Percentiles rank a stretch among this genome's conserved stretches.
Evolutionary conservation across 2,329 filamentous ascomycete species (phyloP).

Genomic region (Didymellaceae sp.): DNA sequence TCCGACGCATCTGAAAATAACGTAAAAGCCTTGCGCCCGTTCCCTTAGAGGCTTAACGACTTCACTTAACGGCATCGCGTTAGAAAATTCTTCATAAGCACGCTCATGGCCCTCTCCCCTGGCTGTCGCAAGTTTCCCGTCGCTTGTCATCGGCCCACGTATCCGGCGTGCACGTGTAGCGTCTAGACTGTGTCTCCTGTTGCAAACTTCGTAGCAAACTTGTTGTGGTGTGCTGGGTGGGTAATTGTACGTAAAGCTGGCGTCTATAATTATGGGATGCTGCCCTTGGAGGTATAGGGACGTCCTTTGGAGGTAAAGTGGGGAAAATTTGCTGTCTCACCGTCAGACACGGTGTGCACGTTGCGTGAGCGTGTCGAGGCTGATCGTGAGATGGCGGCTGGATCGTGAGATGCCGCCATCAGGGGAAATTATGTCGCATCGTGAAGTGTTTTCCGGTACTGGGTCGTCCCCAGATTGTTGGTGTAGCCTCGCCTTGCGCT

Average conservation of each 20-base stretch:
- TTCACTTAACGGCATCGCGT: constrained; percentile 22
- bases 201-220: constrained; percentile 6
- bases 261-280: constrained; percentile 6
- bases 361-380: constrained; percentile 9
- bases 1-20: constrained; percentile 11
- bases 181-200: constrained; percentile 9
- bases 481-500: constrained; percentile 1
- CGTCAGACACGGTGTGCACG: constrained; percentile 3
- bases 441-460: constrained; percentile 16
- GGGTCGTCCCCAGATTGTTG: constrained; percentile 10
- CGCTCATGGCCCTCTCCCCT: constrained; percentile 1
- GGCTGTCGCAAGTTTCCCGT: constrained; percentile 17
- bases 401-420: constrained; percentile 11
- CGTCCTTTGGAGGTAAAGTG: constrained; percentile 17
- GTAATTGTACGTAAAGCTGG: constrained; percentile 15
- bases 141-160: constrained; percentile 4
- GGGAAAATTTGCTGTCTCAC: constrained; percentile 18
- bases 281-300: constrained; percentile 20
- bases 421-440: constrained; percentile 5
- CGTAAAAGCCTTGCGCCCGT: constrained; percentile 12
- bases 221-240: constrained; percentile 12
- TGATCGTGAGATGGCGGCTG: constrained; percentile 7
- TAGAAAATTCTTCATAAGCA: constrained; percentile 16
- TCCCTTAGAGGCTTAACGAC: constrained; percentile 20
- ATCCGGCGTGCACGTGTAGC: not conserved